Conservation (phyloP, 2,329 filamentous ascomycete genomes). For the Colletotrichum australisinense region DNA sequence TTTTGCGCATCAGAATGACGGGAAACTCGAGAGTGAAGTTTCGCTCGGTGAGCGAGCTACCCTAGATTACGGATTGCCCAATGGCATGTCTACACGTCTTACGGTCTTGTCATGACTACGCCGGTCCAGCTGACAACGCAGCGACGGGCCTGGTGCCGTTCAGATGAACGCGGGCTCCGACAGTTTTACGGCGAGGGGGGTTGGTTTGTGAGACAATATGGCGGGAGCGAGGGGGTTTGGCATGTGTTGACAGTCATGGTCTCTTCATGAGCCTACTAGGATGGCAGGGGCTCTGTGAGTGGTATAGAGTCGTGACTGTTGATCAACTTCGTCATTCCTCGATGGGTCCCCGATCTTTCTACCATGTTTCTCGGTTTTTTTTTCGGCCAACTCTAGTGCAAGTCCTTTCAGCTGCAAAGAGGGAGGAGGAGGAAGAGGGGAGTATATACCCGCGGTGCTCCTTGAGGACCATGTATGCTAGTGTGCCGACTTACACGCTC, state of each 20-base stretch:
- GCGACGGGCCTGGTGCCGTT: background rate
- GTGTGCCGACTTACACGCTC: background rate
- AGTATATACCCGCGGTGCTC: background rate
- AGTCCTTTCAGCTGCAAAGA: background rate
- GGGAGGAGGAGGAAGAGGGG: background rate
- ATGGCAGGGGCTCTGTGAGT: background rate
- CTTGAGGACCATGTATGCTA: background rate
- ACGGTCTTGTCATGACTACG: background rate
- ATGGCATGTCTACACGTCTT: conserved; percentile 22
- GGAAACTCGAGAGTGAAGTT: background rate
- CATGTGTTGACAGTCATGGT: background rate
- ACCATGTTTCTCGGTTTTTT: background rate
- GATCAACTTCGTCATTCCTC: conserved; percentile 2
- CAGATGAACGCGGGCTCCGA: background rate
- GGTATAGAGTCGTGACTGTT: background rate
- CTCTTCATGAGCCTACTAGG: background rate
- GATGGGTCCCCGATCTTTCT: background rate
- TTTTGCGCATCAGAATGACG: background rate
- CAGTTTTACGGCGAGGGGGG: background rate
- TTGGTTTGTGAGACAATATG: background rate
- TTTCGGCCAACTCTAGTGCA: background rate
- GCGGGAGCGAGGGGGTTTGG: background rate
- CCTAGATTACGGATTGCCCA: background rate
- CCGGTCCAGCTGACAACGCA: background rate
- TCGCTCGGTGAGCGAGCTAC: background rate